phyloP scores from a whole-genome alignment of 805 yeast species.

The Saturnispora silvae region DNA sequence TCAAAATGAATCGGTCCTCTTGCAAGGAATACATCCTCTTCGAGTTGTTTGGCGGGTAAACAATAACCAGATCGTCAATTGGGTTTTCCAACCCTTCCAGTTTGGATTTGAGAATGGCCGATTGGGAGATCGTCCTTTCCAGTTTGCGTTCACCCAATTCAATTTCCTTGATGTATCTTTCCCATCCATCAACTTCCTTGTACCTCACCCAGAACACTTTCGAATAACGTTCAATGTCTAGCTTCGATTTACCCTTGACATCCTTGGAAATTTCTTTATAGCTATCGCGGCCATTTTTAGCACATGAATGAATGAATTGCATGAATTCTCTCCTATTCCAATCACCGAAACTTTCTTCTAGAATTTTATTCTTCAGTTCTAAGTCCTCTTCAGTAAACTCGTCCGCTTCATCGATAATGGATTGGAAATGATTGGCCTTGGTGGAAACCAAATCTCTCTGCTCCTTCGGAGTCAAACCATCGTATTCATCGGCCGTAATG shows the following conservation, averaged over 20 bases:
- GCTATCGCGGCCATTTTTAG: conserved; percentile 51
- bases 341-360: conserved; percentile 48
- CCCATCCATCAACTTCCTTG: conserved; percentile 55
- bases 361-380: conserved; percentile 37
- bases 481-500: conserved; percentile 27
- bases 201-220: conserved; percentile 55
- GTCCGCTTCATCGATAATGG: conserved; percentile 40
- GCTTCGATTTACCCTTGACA: conserved; percentile 44
- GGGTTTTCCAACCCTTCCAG: conserved; percentile 48
- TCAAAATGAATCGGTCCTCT: conserved; percentile 60
- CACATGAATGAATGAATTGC: conserved; percentile 58
- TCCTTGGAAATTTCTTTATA: conserved; percentile 40
- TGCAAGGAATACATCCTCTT: conserved; percentile 57
- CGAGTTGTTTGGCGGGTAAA: conserved; percentile 77
- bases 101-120: conserved; percentile 42
- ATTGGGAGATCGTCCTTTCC: conserved; percentile 44
- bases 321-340: conserved; percentile 75
- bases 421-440: conserved; percentile 38
- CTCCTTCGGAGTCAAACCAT: conserved; percentile 17
- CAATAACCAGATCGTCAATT: conserved; percentile 49
- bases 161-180: conserved; percentile 60
- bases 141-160: conserved; percentile 64
- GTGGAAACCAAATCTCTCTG: conserved; percentile 22
- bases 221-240: conserved; percentile 51
- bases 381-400: conserved; percentile 59